Conservation (phyloP, 805 yeast species). For the Myxozyma nipponensis region DNA sequence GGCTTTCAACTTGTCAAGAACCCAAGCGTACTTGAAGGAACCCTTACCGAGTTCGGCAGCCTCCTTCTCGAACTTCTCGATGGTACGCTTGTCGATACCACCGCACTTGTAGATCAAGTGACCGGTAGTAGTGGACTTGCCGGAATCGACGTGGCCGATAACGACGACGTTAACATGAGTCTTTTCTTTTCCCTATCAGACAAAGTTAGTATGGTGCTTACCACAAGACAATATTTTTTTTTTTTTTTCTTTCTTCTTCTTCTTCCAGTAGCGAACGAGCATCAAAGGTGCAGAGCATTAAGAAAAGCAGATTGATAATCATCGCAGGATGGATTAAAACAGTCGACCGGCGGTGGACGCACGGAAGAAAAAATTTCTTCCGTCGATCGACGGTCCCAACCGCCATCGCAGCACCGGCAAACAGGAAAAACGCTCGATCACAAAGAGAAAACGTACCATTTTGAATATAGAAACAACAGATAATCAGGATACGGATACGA, state of each 20-base stretch:
- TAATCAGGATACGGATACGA: not conserved
- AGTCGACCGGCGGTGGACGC: not conserved
- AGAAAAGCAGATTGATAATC: not conserved
- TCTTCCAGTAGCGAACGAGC: not conserved
- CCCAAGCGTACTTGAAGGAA: slow-evolving; percentile 98
- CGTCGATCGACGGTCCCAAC: not conserved
- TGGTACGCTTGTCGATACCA: slow-evolving; percentile 95
- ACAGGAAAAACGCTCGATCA: not conserved
- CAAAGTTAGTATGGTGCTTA: slow-evolving; percentile 3
- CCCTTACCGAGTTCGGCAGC: slow-evolving; percentile 93
- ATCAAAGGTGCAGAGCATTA: not conserved
- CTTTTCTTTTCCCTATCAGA: slow-evolving; percentile 40
- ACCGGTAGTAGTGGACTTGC: slow-evolving; percentile 98
- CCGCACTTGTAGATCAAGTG: slow-evolving; percentile 99
- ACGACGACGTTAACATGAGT: slow-evolving; percentile 99
- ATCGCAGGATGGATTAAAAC: not conserved
- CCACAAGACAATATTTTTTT: not conserved
- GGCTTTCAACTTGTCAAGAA: slow-evolving; percentile 90
- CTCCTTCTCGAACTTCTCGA: slow-evolving; percentile 97
- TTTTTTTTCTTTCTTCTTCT: too few species aligned
- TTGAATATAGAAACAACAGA: slow-evolving; percentile 10
- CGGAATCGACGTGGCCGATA: slow-evolving; percentile 99
- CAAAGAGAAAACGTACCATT: slow-evolving; percentile 39
- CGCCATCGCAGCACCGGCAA: not conserved
- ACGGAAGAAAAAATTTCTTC: not conserved